Base-by-base conservation (phyloP, 768 basidiomycete species). In the Nevesoporus exiguus region DNA sequence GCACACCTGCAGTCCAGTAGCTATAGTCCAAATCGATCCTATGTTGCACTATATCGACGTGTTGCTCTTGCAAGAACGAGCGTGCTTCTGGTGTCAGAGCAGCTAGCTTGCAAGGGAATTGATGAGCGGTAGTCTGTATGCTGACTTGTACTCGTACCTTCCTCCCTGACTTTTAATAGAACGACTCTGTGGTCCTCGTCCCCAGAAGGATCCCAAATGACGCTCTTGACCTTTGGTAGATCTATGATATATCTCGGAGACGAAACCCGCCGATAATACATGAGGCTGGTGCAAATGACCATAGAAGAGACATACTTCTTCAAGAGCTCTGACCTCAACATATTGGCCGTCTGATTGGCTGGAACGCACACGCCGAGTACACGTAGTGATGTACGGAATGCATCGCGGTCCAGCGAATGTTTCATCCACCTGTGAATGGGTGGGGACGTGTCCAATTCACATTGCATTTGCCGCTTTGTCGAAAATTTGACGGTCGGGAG, bases 1-100 rank as follows among this genome's bases (percentile, higher is more conserved):
- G 36, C 49, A 30, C 62, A 93, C 94, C 87, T 44, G 91, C 81
- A 2, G 81, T 85, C 96, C 96, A 98, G 69, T 92, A 88, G 64
- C 88, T 79, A 67, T 98, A 98, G 52, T 81, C 79, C 40, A 98
- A 72, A 22, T 84, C 71, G 39, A 98, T 57, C 0, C 71, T 73
- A 63, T 91, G 81, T 15, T 74, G 71, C 8, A 81, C 74, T n/a
- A 92, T 65, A 7, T 80, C 81, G 34, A 75, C 77, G 4, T 78
- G 69, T 59, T 86, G 79, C n/a, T 71, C 68, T 25, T 77, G 68
- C 52, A 97, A 68, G 59, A 84, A 83, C 6, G 78, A 71, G 45
- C 72, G 71, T 39, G 82, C 77, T 30, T 83, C 80, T 9, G 71
- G 66, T 24, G 84, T 73, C 65, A 95, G 76, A 50, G 88, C 80